These are phyloP conservation scores for Ephemerocybe angulata DNA, from an alignment of 768 basidiomycete genomes.

Conservation along the genomic window DNA sequence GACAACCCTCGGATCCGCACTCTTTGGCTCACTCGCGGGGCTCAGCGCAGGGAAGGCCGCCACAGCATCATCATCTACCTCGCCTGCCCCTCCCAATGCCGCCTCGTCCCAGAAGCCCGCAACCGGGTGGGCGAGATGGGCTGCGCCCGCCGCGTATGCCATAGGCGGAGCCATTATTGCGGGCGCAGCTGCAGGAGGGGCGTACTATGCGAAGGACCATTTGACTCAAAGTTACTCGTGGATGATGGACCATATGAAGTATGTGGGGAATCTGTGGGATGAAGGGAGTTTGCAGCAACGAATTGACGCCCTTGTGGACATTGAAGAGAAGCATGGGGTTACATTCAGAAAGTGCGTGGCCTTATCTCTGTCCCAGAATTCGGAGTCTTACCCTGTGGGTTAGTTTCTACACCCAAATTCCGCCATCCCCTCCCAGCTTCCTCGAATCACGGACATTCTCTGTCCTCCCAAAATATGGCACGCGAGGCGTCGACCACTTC, in stretches of 20 bases:
- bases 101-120: background rate
- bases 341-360: constrained; percentile 66
- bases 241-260: constrained; percentile 88
- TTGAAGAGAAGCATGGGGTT: constrained; percentile 61
- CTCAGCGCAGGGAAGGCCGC: constrained; percentile 44
- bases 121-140: constrained; percentile 59
- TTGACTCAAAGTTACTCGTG: constrained; percentile 66
- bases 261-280: constrained; percentile 84
- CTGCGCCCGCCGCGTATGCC: constrained; percentile 58
- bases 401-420: constrained; percentile 81
- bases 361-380: background rate
- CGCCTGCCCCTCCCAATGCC: constrained; percentile 8
- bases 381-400: background rate
- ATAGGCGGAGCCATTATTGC: constrained; percentile 74
- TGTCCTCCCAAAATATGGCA: constrained; percentile 58
- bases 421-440: constrained; percentile 59
- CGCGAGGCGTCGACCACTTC: constrained; percentile 52
- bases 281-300: constrained; percentile 57
- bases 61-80: constrained; percentile 20
- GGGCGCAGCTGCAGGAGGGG: constrained; percentile 80
- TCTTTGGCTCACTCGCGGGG: constrained; percentile 55
- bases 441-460: constrained; percentile 69
- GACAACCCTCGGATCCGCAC: constrained; percentile 55
- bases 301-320: constrained; percentile 56
- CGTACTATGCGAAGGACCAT: constrained; percentile 79